Evolutionary conservation across 2,329 filamentous ascomycete species (phyloP), one percentile per base, ranked within the genome.

Genomic region (Monosporascus cannonballus): DNA sequence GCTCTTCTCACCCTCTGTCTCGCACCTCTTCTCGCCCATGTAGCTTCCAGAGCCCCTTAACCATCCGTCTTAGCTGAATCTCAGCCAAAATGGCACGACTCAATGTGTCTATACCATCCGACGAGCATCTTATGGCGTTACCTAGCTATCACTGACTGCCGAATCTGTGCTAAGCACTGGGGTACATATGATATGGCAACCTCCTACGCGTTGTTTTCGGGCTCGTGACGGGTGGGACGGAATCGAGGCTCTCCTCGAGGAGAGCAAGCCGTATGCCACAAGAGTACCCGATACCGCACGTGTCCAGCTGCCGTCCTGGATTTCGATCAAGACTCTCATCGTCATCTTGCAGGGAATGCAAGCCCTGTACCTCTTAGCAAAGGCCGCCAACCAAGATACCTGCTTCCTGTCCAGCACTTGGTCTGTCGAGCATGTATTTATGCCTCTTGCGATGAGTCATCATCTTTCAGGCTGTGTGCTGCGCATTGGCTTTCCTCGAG

Each of bases 141-240:
- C 52, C 61, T 62, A 18, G 62, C 59, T 7, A 67, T 69, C 45
- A 45, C 58, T 0, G 64, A 68, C 48, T 59, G 67, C 7, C 61
- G 65, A 3, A 49, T 64, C 9, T 56, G 66, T 6, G 55, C 61
- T 7, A 60, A 48, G 15, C 8, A 39, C 3, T 69, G 65, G 67
- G 60, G 30, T 24, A 22, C 50, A 4, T 17, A 51, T 7, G 58
- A 67, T 27, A 55, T 69, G 51, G 62, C 59, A 14, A 60, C 65
- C 6, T 60, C 49, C 37, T 66, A 68, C 50, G 59, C 61, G 3
- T 50, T 63, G 15, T 66, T 69, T 51, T 69, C 20, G 65, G 65
- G 62, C 58, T 0, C 44, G 42, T 8, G 47, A 59, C 1, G 57
- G 62, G 3, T 70, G 67, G 67, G 57, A 67, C 54, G 66, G 65